These are phyloP conservation scores for Eimeria mitis DNA, from an alignment of 169 alveolate genomes.

Conservation along the genomic window DNA sequence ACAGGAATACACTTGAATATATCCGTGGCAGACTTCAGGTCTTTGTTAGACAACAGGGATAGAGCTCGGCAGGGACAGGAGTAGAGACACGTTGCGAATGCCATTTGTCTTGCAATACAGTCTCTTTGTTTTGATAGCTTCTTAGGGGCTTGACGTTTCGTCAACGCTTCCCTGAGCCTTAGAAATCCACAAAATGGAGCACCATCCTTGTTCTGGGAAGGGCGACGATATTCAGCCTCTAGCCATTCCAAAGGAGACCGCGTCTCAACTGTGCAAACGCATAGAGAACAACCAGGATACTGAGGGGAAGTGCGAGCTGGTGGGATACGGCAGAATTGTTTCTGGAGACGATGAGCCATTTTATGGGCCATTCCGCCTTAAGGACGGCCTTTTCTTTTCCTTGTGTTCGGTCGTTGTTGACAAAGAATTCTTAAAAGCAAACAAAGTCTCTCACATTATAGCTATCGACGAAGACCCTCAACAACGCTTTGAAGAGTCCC, in stretches of 20 bases:
- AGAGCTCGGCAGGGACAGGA: neutral
- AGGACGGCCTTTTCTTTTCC: constrained; percentile 50
- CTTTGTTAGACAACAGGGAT: neutral
- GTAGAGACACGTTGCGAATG: too few species aligned
- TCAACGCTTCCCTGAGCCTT: neutral
- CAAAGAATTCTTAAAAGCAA: neutral
- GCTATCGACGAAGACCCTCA: constrained; percentile 16
- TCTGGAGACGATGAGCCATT: neutral
- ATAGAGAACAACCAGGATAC: neutral
- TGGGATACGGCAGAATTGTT: neutral
- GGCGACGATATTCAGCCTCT: neutral
- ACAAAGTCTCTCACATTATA: constrained; percentile 48
- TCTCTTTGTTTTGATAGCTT: neutral
- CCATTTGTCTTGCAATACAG: neutral
- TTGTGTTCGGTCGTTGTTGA: neutral
- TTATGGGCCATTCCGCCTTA: constrained; percentile 43
- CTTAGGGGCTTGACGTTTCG: neutral
- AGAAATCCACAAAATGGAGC: constrained; percentile 4
- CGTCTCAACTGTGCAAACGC: neutral
- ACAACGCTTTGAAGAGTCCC: neutral
- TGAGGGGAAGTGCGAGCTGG: constrained; percentile 6
- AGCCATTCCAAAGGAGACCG: neutral
- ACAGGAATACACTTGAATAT: neutral
- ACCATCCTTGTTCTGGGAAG: neutral
- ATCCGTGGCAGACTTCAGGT: neutral